These are phyloP conservation scores for Curvularia sp. DNA, from an alignment of 2,329 filamentous ascomycete species.

Conservation along the genomic window DNA sequence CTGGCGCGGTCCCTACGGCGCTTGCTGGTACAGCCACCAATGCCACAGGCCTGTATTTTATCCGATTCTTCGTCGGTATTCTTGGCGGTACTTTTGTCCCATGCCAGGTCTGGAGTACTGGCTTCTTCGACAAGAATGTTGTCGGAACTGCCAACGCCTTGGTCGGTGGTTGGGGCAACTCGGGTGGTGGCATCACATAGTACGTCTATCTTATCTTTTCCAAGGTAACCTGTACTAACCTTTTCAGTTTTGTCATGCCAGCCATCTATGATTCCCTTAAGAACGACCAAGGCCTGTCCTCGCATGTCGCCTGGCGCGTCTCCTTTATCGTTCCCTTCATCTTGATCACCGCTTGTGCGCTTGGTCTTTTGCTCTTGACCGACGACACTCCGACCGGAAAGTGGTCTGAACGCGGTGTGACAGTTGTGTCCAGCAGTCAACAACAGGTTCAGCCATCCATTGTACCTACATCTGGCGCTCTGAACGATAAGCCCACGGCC, in stretches of 20 bases:
- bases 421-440: conserved; percentile 60
- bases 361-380: conserved; percentile 75
- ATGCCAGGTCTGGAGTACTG: conserved; percentile 91
- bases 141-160: conserved; percentile 88
- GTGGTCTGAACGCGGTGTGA: conserved; percentile 75
- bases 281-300: conserved; percentile 61
- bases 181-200: conserved; percentile 89
- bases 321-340: conserved; percentile 85
- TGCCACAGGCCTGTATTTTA: conserved; percentile 70
- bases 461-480: conserved; percentile 59
- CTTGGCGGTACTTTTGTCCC: conserved; percentile 81
- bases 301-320: conserved; percentile 80
- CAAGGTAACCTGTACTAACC: conserved; percentile 16
- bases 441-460: conserved; percentile 59
- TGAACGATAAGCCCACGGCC: conserved; percentile 53
- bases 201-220: conserved; percentile 22
- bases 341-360: conserved; percentile 70
- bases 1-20: conserved; percentile 80
- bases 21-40: conserved; percentile 78
- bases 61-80: conserved; percentile 82
- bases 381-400: conserved; percentile 83
- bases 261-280: conserved; percentile 83
- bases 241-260: conserved; percentile 79
- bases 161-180: conserved; percentile 84
- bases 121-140: conserved; percentile 91